Conservation (phyloP, 495 filamentous ascomycete genomes). For the Jackrogersella minutella region DNA sequence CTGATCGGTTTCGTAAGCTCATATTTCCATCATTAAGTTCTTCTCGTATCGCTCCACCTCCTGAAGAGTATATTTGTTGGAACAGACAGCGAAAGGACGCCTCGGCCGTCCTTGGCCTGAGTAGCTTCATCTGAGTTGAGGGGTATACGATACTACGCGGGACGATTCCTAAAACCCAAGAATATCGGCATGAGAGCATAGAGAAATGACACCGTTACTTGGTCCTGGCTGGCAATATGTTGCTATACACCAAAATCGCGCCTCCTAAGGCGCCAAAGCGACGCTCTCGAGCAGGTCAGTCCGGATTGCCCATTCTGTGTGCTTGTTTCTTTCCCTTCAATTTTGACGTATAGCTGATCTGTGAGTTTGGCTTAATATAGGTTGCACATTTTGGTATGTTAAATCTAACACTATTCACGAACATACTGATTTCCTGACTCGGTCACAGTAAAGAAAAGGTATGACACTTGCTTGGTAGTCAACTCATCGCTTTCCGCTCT, state of each 20-base stretch:
- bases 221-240: conserved; percentile 51
- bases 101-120: conserved; percentile 12
- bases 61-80: background rate
- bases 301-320: background rate
- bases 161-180: background rate
- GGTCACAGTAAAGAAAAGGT: conserved; percentile 60
- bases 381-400: conserved; percentile 67
- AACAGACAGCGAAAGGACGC: conserved; percentile 5
- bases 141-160: conserved; percentile 15
- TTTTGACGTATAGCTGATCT: conserved; percentile 22
- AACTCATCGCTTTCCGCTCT: background rate
- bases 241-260: conserved; percentile 65
- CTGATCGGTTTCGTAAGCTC: conserved; percentile 1
- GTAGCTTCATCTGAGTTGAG: conserved; percentile 13
- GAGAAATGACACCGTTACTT: conserved; percentile 12
- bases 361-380: conserved; percentile 44
- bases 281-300: conserved; percentile 69
- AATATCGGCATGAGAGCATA: background rate
- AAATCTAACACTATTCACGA: conserved; percentile 1
- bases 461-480: conserved; percentile 9
- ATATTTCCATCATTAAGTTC: background rate
- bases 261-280: conserved; percentile 67
- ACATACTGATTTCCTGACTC: conserved; percentile 24
- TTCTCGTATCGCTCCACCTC: background rate
- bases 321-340: background rate